Evolutionary conservation across 2,329 filamentous ascomycete genomes (phyloP).

Genomic region (Hypoxylon sp.): DNA sequence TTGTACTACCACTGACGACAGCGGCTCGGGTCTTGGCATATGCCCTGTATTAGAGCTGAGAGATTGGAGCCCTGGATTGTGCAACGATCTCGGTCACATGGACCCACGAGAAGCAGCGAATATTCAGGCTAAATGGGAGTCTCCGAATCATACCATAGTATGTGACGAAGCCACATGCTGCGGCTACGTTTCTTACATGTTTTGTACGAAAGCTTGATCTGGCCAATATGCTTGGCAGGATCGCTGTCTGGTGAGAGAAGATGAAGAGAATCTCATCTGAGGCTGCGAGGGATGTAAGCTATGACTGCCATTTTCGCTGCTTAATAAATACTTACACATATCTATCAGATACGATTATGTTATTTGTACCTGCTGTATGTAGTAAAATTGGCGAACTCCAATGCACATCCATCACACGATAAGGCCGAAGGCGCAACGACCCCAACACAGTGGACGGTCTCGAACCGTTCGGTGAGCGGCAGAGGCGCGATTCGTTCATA

Average conservation of each 20-base stretch:
- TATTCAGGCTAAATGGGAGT: conserved; percentile 45
- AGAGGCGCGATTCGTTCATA: conserved; percentile 18
- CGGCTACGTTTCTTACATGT: conserved; percentile 23
- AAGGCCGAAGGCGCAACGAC: background rate
- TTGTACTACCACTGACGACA: conserved; percentile 15
- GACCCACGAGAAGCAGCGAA: conserved; percentile 27
- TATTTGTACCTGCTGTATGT: background rate
- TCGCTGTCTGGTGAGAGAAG: background rate
- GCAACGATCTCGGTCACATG: conserved; percentile 6
- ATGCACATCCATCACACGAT: conserved; percentile 23
- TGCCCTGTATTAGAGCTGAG: conserved; percentile 13
- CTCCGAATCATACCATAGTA: conserved; percentile 16
- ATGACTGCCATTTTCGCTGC: background rate
- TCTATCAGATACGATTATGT: background rate
- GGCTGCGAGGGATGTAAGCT: background rate
- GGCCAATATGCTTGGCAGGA: conserved; percentile 22
- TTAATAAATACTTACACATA: conserved; percentile 3
- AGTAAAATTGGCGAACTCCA: conserved; percentile 14
- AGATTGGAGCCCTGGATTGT: conserved; percentile 1
- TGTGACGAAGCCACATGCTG: conserved; percentile 29
- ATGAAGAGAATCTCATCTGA: conserved; percentile 1
- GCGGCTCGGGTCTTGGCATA: conserved; percentile 30
- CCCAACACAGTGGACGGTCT: conserved; percentile 1
- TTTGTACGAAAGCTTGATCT: conserved; percentile 25
- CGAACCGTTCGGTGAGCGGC: conserved; percentile 16